Conservation (phyloP, 2,329 filamentous ascomycete genomes). For the Diaporthe sp. region DNA sequence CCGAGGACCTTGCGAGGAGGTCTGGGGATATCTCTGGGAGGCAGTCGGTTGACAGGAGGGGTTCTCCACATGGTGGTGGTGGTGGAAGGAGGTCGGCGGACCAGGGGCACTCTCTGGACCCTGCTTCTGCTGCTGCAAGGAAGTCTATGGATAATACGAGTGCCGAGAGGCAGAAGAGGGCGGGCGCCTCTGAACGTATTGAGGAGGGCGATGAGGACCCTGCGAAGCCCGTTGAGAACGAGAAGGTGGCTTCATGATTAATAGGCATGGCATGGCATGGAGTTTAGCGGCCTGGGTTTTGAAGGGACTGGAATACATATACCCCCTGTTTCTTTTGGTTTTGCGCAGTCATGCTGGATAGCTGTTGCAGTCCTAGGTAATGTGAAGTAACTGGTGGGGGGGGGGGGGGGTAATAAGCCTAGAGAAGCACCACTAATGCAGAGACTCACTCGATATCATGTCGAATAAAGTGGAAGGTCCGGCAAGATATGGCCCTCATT, state of each 20-base stretch:
- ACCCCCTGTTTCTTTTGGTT: slow-evolving; percentile 5
- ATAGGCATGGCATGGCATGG: slow-evolving; percentile 4
- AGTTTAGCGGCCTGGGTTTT: not conserved
- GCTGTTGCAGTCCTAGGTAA: not conserved
- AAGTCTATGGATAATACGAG: slow-evolving; percentile 3
- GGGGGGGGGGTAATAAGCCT: not conserved
- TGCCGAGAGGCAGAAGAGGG: slow-evolving; percentile 4
- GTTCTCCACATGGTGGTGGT: not conserved
- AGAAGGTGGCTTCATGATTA: not conserved
- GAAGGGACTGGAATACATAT: slow-evolving; percentile 27
- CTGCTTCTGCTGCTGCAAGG: not conserved
- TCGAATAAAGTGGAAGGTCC: not conserved
- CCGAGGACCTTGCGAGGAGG: slow-evolving; percentile 42
- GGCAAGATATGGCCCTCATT: not conserved
- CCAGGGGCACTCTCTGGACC: not conserved
- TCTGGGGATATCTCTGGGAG: slow-evolving; percentile 12
- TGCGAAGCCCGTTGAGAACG: not conserved
- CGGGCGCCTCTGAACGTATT: slow-evolving; percentile 16
- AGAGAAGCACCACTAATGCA: not conserved
- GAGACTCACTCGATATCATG: not conserved
- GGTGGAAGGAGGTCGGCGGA: slow-evolving; percentile 15
- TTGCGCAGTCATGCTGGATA: not conserved
- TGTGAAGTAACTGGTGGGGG: not conserved
- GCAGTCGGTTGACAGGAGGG: slow-evolving; percentile 22
- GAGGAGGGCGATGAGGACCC: slow-evolving; percentile 13